These are phyloP conservation scores for Diddensiella santjacobensis DNA, from an alignment of 805 yeast species.

Conservation along the genomic window DNA sequence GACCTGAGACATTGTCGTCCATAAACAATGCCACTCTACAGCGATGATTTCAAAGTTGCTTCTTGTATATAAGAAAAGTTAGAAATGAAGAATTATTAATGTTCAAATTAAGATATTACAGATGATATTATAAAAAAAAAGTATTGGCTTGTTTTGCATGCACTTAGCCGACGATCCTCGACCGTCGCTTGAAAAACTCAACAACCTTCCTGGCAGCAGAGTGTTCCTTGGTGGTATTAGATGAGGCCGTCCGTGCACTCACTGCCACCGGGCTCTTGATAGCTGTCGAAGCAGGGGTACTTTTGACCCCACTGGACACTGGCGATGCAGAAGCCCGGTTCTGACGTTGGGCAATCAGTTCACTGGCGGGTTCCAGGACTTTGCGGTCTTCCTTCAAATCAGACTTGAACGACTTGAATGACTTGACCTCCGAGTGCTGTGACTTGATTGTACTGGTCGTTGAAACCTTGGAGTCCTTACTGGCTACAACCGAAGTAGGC, in stretches of 20 bases:
- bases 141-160: not conserved
- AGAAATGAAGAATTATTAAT: slow-evolving; percentile 2
- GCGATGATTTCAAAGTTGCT: not conserved
- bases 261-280: not conserved
- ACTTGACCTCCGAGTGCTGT: slow-evolving; percentile 5
- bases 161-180: slow-evolving; percentile 24
- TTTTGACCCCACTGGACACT: not conserved
- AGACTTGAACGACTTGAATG: slow-evolving; percentile 6
- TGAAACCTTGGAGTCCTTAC: slow-evolving; percentile 12
- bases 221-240: slow-evolving; percentile 19
- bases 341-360: slow-evolving; percentile 22
- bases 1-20: slow-evolving; percentile 14
- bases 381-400: slow-evolving; percentile 14
- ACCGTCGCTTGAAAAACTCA: slow-evolving; percentile 37
- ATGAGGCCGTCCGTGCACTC: not conserved
- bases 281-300: slow-evolving; percentile 1
- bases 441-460: not conserved
- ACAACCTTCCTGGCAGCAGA: slow-evolving; percentile 34
- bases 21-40: not conserved
- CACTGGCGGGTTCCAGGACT: slow-evolving; percentile 22
- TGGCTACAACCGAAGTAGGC: slow-evolving; percentile 6
- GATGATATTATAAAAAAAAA: slow-evolving; percentile 1
- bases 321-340: slow-evolving; percentile 12
- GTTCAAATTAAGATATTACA: not conserved
- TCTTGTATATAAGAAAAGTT: slow-evolving; percentile 4